Evolutionary conservation across 2,329 filamentous ascomycete genomes (phyloP), one percentile per base, ranked within the genome.

Genomic region (Sporothrix dimorphospora): DNA sequence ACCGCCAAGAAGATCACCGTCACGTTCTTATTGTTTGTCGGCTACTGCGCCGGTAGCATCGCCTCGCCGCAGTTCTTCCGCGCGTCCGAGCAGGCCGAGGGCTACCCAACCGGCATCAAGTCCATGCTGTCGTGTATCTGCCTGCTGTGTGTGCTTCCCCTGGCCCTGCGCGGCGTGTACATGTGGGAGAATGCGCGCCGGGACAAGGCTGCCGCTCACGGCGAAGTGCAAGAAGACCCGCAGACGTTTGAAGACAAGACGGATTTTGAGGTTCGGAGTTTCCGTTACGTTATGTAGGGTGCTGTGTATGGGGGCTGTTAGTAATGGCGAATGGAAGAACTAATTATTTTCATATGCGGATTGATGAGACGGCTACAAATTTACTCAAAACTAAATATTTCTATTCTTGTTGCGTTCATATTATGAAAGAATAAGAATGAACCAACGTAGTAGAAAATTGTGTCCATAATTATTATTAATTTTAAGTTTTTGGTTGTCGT

Each of bases 1-100:
- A 85, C 87, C 24, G 88, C 87, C 42, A 89, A 89, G 81, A 89
- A 88, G 78, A 87, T 87, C 83, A 88, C 86, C 7, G 84, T 88
- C 71, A 88, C 85, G 1, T 85, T 85, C 0, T 75, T 89, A 75
- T 78, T 89, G 4, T 88, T 89, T 74, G 76, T 88, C 11, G 84
- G 83, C 3, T 89, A 88, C 75, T 89, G 87, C 70, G 78, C 82
- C 0, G 87, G 87, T 1, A 89, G 89, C 73, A 87, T 89, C 61
- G 80, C 82, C 0, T 87, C 87, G 0, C 87, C 87, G 2, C 86
- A 88, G 59, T 83, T 89, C 75, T 89, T 89, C 77, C 81, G 80
- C 59, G 77, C 82, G 2, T 72, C 75, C 1, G 86, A 89, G 75
- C 84, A 69, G 38, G 9, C 4, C 7, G 14, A 57, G 12, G 67